Evolutionary conservation across 768 basidiomycete genomes (phyloP).

Genomic region (Saitozyma podzolica): DNA sequence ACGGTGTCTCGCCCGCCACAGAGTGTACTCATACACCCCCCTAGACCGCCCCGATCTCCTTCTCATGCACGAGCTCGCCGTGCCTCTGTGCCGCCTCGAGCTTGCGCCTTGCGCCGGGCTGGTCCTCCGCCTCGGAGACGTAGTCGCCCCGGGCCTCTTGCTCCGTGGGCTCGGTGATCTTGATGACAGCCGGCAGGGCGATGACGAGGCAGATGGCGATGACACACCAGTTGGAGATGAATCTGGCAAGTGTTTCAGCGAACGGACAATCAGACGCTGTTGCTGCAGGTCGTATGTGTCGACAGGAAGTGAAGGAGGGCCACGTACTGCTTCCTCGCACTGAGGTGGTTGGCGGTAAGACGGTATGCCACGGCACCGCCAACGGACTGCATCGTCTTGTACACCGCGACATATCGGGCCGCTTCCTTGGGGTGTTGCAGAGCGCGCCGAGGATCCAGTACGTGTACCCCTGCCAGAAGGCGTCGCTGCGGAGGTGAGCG

Average conservation of each 20-base stretch:
- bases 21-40: no score
- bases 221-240: constrained; percentile 14
- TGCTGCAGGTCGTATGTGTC: background rate
- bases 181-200: constrained; percentile 10
- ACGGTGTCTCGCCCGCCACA: no score
- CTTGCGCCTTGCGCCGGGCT: constrained; percentile 3
- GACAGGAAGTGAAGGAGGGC: background rate
- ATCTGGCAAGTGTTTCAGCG: background rate
- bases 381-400: constrained; percentile 13
- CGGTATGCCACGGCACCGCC: constrained; percentile 11
- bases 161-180: constrained; percentile 14
- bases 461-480: constrained; percentile 15
- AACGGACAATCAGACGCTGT: background rate
- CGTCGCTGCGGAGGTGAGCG: background rate
- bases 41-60: background rate
- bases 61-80: constrained; percentile 2
- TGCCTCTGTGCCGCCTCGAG: constrained; percentile 4
- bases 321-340: constrained; percentile 6
- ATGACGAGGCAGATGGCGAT: constrained; percentile 7
- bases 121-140: constrained; percentile 5
- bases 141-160: constrained; percentile 9
- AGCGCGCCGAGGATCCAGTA: constrained; percentile 15
- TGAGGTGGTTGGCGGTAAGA: constrained; percentile 6
- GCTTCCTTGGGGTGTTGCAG: constrained; percentile 9
- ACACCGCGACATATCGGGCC: constrained; percentile 10